A percentile compares a stretch with the other conserved stretches of the same genome.
These are phyloP conservation scores for Umbelopsis vinacea DNA, from an alignment of 192 early-diverging fungal genomes.

Conservation along the genomic window DNA sequence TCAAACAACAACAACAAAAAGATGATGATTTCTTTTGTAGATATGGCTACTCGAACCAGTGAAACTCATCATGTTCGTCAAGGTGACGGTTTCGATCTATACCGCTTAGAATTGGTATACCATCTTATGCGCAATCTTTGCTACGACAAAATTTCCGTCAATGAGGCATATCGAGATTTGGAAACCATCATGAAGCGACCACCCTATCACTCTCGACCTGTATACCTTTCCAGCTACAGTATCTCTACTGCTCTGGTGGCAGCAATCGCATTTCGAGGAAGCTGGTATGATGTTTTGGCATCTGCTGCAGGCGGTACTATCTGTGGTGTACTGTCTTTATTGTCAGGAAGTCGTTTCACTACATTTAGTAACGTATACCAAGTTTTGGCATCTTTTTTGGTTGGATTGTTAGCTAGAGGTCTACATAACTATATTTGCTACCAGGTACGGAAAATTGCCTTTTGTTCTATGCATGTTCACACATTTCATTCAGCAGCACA, in stretches of 20 bases:
- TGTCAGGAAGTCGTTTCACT: constrained; percentile 37
- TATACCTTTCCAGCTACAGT: constrained; percentile 37
- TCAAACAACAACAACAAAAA: not conserved
- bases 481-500: too few species aligned
- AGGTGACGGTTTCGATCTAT: constrained; percentile 43
- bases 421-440: constrained; percentile 44
- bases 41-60: constrained; percentile 46
- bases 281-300: constrained; percentile 37
- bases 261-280: constrained; percentile 41
- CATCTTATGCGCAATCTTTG: constrained; percentile 38
- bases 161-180: constrained; percentile 34
- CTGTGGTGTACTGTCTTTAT: constrained; percentile 39
- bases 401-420: constrained; percentile 43
- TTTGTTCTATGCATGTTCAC: too few species aligned
- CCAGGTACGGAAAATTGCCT: not conserved
- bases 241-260: constrained; percentile 44
- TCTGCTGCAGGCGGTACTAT: constrained; percentile 39
- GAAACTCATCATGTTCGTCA: constrained; percentile 45
- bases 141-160: constrained; percentile 32
- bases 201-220: constrained; percentile 29
- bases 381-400: constrained; percentile 40
- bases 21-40: constrained; percentile 50
- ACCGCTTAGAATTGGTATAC: constrained; percentile 40
- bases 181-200: constrained; percentile 33
- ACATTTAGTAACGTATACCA: constrained; percentile 47